Percentiles rank a stretch among this genome's conserved stretches.
These are phyloP conservation scores for Teunomyces barrocoloradensis DNA, from an alignment of 805 yeast genomes.

Conservation along the genomic window DNA sequence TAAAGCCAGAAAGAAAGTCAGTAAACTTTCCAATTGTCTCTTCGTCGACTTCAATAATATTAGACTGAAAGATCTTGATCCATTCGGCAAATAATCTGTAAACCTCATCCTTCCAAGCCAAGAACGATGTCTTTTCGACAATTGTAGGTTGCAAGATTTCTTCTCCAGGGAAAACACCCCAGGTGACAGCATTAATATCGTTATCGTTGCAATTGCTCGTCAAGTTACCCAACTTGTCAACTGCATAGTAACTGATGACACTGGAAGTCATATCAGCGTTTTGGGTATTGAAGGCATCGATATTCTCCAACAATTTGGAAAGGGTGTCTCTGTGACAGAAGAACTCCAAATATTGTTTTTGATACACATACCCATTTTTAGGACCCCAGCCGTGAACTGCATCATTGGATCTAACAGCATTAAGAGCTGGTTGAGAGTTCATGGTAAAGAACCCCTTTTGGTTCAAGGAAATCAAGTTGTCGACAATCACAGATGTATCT, in stretches of 20 bases:
- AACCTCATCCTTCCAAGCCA: conserved; percentile 98
- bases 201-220: conserved; percentile 68
- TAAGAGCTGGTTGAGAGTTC: conserved; percentile 92
- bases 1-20: conserved; percentile 44
- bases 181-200: conserved; percentile 91
- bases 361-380: conserved; percentile 85
- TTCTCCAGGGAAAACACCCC: conserved; percentile 97
- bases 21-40: conserved; percentile 32
- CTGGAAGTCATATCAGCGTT: conserved; percentile 37
- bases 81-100: conserved; percentile 81
- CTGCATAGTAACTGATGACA: conserved; percentile 75
- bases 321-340: conserved; percentile 59
- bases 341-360: conserved; percentile 89
- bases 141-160: conserved; percentile 95
- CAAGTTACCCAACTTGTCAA: conserved; percentile 55
- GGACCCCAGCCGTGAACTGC: conserved; percentile 94
- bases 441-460: conserved; percentile 69
- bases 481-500: conserved; percentile 65
- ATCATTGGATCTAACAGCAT: conserved; percentile 72
- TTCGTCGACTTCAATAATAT: conserved; percentile 26
- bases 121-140: conserved; percentile 85
- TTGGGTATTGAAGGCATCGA: conserved; percentile 44
- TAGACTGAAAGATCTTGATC: conserved; percentile 51
- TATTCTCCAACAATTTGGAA: conserved; percentile 32
- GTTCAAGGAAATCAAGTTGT: conserved; percentile 63